Conservation (phyloP, 2,329 filamentous ascomycete species). For the Pyricularia grisea region DNA sequence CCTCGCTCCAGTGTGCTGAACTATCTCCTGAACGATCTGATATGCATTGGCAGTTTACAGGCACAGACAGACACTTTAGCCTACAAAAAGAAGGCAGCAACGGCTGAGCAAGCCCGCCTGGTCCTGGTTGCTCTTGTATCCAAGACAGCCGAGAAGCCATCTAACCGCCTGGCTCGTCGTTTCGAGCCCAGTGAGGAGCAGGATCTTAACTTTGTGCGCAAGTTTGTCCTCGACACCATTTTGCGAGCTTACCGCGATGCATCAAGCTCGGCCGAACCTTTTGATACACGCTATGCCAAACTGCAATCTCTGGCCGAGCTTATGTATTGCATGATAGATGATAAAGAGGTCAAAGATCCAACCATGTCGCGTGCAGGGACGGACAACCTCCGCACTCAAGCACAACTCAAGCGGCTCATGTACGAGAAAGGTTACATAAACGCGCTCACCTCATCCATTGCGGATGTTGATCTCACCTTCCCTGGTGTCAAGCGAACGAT, state of each 20-base stretch:
- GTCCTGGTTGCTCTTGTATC: slow-evolving; percentile 79
- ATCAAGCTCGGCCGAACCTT: slow-evolving; percentile 63
- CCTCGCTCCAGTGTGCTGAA: slow-evolving; percentile 88
- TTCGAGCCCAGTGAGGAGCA: slow-evolving; percentile 67
- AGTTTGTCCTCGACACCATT: slow-evolving; percentile 89
- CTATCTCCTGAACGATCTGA: slow-evolving; percentile 77
- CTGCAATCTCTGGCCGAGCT: slow-evolving; percentile 83
- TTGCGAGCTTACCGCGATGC: slow-evolving; percentile 89
- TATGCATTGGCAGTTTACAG: slow-evolving; percentile 53
- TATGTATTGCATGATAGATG: slow-evolving; percentile 85
- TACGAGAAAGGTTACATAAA: slow-evolving; percentile 95
- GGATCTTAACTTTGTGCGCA: slow-evolving; percentile 83
- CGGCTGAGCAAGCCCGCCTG: slow-evolving; percentile 76
- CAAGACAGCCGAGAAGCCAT: slow-evolving; percentile 71
- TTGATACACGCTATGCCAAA: slow-evolving; percentile 80
- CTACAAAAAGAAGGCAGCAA: slow-evolving; percentile 78
- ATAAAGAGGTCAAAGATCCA: slow-evolving; percentile 61
- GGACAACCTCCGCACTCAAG: slow-evolving; percentile 50
- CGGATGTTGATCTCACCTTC: slow-evolving; percentile 92
- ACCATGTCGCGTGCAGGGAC: slow-evolving; percentile 22
- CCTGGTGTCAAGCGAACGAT: slow-evolving; percentile 87
- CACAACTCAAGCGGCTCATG: slow-evolving; percentile 88
- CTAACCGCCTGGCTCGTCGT: slow-evolving; percentile 45
- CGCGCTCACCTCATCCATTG: slow-evolving; percentile 81
- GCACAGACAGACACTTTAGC: slow-evolving; percentile 58